phyloP scores from a whole-genome alignment of 305 asterid species.

The Fraxinus angustifolia region DNA sequence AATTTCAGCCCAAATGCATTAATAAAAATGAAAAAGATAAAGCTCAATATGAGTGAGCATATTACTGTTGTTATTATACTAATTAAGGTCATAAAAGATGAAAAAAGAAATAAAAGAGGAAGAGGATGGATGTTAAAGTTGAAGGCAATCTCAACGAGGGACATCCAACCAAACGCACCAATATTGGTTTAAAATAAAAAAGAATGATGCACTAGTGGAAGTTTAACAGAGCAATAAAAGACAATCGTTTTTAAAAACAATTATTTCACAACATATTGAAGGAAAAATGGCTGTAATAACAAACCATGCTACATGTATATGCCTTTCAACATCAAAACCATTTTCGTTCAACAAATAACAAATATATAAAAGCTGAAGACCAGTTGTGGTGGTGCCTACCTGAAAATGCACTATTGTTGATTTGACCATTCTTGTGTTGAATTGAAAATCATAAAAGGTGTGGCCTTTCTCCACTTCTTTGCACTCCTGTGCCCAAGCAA shows the following conservation, averaged over 20 bases:
- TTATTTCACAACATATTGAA: neutral
- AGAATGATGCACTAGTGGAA: neutral
- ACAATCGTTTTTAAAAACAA: neutral
- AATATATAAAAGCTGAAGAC: slow-evolving; percentile 3
- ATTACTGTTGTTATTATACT: neutral
- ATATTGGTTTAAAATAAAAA: neutral
- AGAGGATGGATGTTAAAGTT: neutral
- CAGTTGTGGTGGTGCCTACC: slow-evolving; percentile 42
- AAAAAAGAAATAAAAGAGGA: neutral
- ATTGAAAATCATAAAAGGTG: slow-evolving; percentile 69
- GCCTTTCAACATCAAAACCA: neutral
- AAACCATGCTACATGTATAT: neutral
- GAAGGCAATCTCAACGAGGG: neutral
- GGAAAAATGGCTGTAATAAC: neutral
- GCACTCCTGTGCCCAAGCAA: slow-evolving; percentile 50
- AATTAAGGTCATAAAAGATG: neutral
- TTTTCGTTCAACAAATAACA: neutral
- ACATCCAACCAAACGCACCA: neutral
- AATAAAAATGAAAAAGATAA: neutral
- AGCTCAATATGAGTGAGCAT: neutral
- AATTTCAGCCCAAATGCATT: neutral
- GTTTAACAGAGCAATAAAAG: neutral
- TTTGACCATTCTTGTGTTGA: slow-evolving; percentile 81
- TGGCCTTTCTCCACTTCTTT: slow-evolving; percentile 70
- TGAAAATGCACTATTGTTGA: slow-evolving; percentile 93